Base-by-base conservation (phyloP, 116 monocot genomes). In the Papilionanthe hybrid region DNA sequence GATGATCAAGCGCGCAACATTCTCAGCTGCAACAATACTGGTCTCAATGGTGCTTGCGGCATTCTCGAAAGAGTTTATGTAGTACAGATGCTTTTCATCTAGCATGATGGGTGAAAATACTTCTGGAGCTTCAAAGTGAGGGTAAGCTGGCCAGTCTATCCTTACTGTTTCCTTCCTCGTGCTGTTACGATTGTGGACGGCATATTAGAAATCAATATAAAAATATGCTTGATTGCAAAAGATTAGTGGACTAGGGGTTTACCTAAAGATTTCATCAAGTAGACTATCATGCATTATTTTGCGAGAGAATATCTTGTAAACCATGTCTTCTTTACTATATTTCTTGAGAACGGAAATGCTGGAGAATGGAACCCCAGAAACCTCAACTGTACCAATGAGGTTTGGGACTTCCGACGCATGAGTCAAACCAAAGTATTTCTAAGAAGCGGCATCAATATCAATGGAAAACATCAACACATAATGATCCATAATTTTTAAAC, bases 11-110 rank as follows among this genome's bases (percentile, higher is more conserved):
- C 93, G 77, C 0, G 98, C 98, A 72, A 99, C 86, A 76, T 99
- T 99, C 84, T 99, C 95, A 4, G 93, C 93, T 41, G 98, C 91
- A 76, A 99, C 93, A 20, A 93, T 95, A 72, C 98, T 80, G 53
- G 86, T 86, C 80, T 99, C 98, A 30, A 99, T 94, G 55, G 94
- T 84, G 83, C 98, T 99, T 4, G 98, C 95, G 4, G 90, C 98
- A 80, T 84, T 99, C 89, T 99, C 98, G 77, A 99, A 99, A 15
- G 95, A 86, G 80, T 99, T 99, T 75, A 99, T 89, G 81, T 99
- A 99, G 80, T 94, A 99, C n/a, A 99, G 80, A 84, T 99, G 98
- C 11, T 66, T 78, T 22, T 86, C 87, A 79, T 99, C 95, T 32
- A 99, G 55, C 13, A 94, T 18, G 71, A 94, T 89, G n/a, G 94